Percentiles rank a stretch among this genome's conserved stretches.
Evolutionary conservation across 1,284 basidiomycete genomes (phyloP).

Genomic region (Laetiporus sulphureus): DNA sequence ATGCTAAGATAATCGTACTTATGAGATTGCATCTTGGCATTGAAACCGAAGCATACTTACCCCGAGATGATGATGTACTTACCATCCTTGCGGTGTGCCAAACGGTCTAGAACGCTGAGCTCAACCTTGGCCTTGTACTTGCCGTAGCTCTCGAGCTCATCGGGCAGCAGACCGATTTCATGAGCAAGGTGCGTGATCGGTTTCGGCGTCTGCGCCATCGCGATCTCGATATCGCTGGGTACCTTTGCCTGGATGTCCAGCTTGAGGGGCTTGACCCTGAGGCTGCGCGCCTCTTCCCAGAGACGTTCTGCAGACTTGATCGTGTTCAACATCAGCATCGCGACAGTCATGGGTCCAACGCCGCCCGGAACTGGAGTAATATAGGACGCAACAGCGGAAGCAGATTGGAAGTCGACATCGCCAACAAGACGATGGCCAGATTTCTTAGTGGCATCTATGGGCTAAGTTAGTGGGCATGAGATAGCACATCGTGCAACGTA

Average conservation of each 20-base stretch:
- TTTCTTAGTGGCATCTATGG: slow-evolving; percentile 84
- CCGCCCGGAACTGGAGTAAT: slow-evolving; percentile 99
- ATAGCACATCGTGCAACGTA: too few species aligned
- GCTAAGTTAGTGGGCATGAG: too few species aligned
- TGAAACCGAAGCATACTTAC: too few species aligned
- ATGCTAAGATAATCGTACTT: too few species aligned
- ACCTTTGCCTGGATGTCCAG: slow-evolving; percentile 81
- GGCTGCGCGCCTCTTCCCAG: slow-evolving; percentile 61
- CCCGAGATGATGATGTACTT: slow-evolving; percentile 97
- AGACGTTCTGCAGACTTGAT: slow-evolving; percentile 78
- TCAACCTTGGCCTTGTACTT: slow-evolving; percentile 98
- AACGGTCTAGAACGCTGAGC: slow-evolving; percentile 80
- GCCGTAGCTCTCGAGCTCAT: slow-evolving; percentile 93
- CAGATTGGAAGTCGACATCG: slow-evolving; percentile 87
- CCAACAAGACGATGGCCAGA: slow-evolving; percentile 95
- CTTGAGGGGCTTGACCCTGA: slow-evolving; percentile 74
- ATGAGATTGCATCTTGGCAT: too few species aligned
- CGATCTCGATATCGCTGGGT: slow-evolving; percentile 94
- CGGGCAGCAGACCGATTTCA: slow-evolving; percentile 84
- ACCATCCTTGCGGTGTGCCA: slow-evolving; percentile 84
- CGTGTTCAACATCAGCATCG: slow-evolving; percentile 97
- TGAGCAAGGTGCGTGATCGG: slow-evolving; percentile 77
- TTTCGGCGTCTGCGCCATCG: slow-evolving; percentile 93
- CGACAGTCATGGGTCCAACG: slow-evolving; percentile 99
- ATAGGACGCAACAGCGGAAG: slow-evolving; percentile 71